These are phyloP conservation scores for Imleria badia DNA, from an alignment of 768 basidiomycete species.

Conservation along the genomic window DNA sequence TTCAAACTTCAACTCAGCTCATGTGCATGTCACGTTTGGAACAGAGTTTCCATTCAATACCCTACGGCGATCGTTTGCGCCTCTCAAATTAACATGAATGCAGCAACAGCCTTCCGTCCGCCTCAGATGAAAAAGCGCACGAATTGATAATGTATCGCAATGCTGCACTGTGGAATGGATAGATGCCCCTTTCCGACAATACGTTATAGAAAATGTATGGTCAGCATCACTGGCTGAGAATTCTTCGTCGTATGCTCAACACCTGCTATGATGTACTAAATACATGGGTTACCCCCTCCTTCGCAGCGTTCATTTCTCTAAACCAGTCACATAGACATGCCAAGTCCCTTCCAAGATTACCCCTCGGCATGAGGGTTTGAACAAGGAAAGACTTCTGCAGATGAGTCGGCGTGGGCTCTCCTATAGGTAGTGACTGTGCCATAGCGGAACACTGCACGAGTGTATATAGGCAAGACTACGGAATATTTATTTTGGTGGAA, in stretches of 20 bases:
- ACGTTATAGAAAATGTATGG: too few relatives aligned
- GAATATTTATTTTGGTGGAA: background rate
- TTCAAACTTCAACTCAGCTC: background rate
- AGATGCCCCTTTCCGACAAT: too few relatives aligned
- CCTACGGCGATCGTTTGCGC: slow-evolving; percentile 23
- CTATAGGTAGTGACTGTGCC: too few relatives aligned
- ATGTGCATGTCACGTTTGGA: too few relatives aligned
- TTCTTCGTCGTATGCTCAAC: too few relatives aligned
- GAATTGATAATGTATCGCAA: slow-evolving; percentile 18
- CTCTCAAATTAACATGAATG: slow-evolving; percentile 14
- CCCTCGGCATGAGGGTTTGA: background rate
- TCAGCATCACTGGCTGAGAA: too few relatives aligned
- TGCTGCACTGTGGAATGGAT: too few relatives aligned
- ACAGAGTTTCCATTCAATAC: slow-evolving; percentile 15
- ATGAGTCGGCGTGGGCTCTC: background rate
- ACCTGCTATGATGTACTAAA: too few relatives aligned
- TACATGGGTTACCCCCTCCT: background rate
- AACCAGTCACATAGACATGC: background rate
- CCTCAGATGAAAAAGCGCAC: slow-evolving; percentile 30
- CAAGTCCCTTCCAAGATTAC: background rate
- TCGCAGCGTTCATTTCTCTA: background rate
- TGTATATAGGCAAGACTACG: background rate
- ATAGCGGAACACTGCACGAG: background rate
- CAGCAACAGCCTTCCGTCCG: slow-evolving; percentile 25
- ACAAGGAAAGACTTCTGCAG: background rate